Evolutionary conservation across 2,329 filamentous ascomycete species (phyloP), one percentile per base, ranked within the genome.

Genomic region (Verticillium klebahnii): DNA sequence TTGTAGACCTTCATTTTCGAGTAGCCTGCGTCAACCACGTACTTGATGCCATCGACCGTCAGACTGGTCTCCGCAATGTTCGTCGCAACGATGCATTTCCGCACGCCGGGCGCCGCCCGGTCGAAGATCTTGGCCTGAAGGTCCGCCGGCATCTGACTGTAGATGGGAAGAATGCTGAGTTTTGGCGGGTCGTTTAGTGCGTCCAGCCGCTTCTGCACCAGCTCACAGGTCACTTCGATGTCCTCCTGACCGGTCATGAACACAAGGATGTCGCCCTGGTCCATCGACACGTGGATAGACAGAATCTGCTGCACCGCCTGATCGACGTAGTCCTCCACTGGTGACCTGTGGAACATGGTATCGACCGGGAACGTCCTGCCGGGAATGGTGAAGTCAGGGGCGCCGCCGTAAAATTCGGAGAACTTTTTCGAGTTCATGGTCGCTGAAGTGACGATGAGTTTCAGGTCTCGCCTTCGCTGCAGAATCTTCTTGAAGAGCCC

Each of bases 181-280:
- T 97, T 94, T 1, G 95, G 93, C 1, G 95, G 94, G 69, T 99
- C 93, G 65, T 97, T 98, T 36, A 99, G 84, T 34, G 94, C 85
- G 66, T 92, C 89, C 17, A 99, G 81, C 54, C 95, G 85, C 72
- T 97, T 94, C 60, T 92, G 91, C 3, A 98, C 85, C 23, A 98
- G 81, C 71, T 99, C 95, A 72, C 95, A 99, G 0, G 96, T 99
- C 52, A 90, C 90, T 74, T 99, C 95, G 64, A 99, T 99, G 71
- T 99, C 95, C 76, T 99, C 96, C 74, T 98, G 95, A 12, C 95
- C 95, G 0, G 96, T 99, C 95, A 99, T 99, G 76, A 99, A 99
- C 9, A 99, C 94, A 9, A 99, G 80, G 61, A 99, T 98, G 76
- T 99, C 95, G 14, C 95, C 95, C 0, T 87, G 78, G 0, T 92